Conservation (phyloP, 805 yeast genomes). For the Saturnispora zaruensis region DNA sequence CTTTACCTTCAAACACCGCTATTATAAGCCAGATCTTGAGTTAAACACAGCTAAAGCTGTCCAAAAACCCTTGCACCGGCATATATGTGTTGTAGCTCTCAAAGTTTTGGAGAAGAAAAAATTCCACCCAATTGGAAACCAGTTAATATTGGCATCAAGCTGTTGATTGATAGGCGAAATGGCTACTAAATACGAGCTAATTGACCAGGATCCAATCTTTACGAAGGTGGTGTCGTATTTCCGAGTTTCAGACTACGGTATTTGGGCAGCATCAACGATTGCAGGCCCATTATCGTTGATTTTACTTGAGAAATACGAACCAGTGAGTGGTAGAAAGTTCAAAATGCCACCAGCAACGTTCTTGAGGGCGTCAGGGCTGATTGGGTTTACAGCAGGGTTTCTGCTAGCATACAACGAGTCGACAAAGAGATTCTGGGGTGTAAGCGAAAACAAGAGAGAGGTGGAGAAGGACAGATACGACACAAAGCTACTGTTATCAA, state of each 20-base stretch:
- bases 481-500: constrained; percentile 54
- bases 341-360: constrained; percentile 46
- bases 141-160: not conserved
- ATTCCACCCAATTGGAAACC: not conserved
- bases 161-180: not conserved
- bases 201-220: constrained; percentile 77
- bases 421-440: constrained; percentile 68
- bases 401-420: constrained; percentile 60
- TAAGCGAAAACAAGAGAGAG: constrained; percentile 63
- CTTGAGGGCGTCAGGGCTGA: constrained; percentile 48
- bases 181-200: constrained; percentile 30
- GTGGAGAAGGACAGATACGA: constrained; percentile 67
- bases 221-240: constrained; percentile 62
- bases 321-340: constrained; percentile 36
- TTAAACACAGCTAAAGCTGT: too few relatives aligned
- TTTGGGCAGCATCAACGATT: constrained; percentile 39
- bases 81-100: not conserved
- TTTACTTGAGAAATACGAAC: constrained; percentile 39
- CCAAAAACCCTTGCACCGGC: constrained; percentile 6
- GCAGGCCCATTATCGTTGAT: constrained; percentile 41
- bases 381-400: constrained; percentile 72
- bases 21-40: not conserved
- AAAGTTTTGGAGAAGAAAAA: not conserved
- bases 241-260: constrained; percentile 55
- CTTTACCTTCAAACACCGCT: not conserved